Conservation (phyloP, 108 stramenopile species). For the Skeletonema menzelii region DNA sequence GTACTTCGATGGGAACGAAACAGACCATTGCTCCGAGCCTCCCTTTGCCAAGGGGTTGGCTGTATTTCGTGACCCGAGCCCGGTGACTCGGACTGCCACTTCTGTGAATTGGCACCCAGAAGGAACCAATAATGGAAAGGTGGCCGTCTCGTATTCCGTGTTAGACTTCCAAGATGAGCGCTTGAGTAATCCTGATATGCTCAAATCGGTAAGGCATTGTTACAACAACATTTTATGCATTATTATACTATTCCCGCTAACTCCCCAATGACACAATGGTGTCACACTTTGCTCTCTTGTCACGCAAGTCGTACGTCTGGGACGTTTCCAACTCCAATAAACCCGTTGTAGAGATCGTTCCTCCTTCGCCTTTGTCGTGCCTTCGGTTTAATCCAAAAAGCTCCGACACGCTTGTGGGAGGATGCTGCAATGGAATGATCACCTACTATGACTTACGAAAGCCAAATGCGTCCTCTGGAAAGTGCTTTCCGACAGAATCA, state of each 20-base stretch:
- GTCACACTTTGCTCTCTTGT: too few species aligned
- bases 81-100: constrained; percentile 74
- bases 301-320: constrained; percentile 83
- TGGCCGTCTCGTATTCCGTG: constrained; percentile 85
- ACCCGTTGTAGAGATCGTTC: constrained; percentile 76
- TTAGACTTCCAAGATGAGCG: constrained; percentile 84
- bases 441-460: constrained; percentile 81
- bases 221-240: neutral
- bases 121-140: constrained; percentile 58
- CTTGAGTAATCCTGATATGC: constrained; percentile 47
- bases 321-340: constrained; percentile 88
- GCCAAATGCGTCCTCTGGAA: constrained; percentile 51
- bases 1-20: constrained; percentile 59
- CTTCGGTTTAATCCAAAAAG: constrained; percentile 87
- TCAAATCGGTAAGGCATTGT: constrained; percentile 46
- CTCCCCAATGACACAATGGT: too few species aligned
- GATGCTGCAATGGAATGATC: constrained; percentile 88
- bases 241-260: too few species aligned
- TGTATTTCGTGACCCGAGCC: constrained; percentile 86
- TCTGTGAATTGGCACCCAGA: constrained; percentile 93
- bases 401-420: constrained; percentile 76
- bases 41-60: constrained; percentile 89
- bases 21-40: constrained; percentile 80
- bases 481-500: constrained; percentile 63
- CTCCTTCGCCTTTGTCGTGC: constrained; percentile 80